These are phyloP conservation scores for Tolypocladium cylindrosporum DNA, from an alignment of 2,329 filamentous ascomycete species.

Conservation along the genomic window DNA sequence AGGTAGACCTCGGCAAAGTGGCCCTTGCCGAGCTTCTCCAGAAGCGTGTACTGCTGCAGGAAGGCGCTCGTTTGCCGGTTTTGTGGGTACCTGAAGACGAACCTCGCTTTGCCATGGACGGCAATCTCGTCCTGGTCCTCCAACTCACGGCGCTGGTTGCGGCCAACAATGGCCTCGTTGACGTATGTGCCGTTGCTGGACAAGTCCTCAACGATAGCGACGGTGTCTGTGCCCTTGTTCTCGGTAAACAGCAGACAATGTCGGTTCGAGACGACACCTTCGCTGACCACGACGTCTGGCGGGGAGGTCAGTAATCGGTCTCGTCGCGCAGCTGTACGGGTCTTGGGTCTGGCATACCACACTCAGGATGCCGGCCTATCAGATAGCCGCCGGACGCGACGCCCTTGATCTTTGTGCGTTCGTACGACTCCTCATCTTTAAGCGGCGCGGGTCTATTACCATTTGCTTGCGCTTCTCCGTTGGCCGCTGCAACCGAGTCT, in stretches of 20 bases:
- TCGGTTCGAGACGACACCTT: constrained; percentile 78
- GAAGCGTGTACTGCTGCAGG: constrained; percentile 72
- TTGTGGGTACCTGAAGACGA: constrained; percentile 84
- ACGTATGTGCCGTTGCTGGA: constrained; percentile 96
- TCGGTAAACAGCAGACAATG: constrained; percentile 62
- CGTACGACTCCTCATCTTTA: constrained; percentile 50
- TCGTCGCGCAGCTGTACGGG: not conserved
- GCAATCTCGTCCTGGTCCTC: constrained; percentile 86
- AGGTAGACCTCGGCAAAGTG: constrained; percentile 93
- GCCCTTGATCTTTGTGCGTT: constrained; percentile 50
- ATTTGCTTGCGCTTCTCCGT: constrained; percentile 28
- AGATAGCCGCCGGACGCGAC: constrained; percentile 74
- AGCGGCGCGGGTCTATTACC: constrained; percentile 36
- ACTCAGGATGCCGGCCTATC: constrained; percentile 87
- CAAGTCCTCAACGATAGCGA: constrained; percentile 80
- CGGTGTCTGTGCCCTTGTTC: constrained; percentile 46
- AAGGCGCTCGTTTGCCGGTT: constrained; percentile 67
- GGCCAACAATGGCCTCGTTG: constrained; percentile 81
- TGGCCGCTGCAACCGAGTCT: constrained; percentile 26
- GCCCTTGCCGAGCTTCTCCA: constrained; percentile 83
- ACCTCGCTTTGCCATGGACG: constrained; percentile 74
- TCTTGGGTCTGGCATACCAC: constrained; percentile 49
- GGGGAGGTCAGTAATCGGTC: not conserved
- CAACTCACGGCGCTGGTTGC: constrained; percentile 83
- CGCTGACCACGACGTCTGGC: constrained; percentile 60